phyloP scores from a whole-genome alignment of 306 rosid species.

The Pyrus pyrifolia region DNA sequence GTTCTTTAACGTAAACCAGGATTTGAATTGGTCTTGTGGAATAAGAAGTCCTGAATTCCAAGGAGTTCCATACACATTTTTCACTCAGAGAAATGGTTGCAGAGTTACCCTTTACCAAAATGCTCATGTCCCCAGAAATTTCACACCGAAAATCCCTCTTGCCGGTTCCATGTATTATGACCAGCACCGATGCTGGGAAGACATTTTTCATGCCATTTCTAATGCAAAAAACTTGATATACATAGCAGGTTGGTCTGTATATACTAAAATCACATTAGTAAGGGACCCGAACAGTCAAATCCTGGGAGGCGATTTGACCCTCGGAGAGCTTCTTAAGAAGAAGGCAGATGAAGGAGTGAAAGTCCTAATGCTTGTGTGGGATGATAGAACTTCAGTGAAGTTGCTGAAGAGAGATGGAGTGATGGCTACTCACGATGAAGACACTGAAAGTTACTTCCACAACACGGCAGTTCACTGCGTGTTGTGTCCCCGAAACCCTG shows the following conservation, averaged over 20 bases:
- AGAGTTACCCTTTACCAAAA: conserved; percentile 48
- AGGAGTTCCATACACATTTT: conserved; percentile 43
- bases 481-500: conserved; percentile 41
- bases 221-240: conserved; percentile 40
- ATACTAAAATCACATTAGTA: conserved; percentile 26
- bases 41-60: conserved; percentile 23
- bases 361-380: conserved; percentile 53
- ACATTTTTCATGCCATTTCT: conserved; percentile 37
- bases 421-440: conserved; percentile 50
- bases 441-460: conserved; percentile 34
- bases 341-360: conserved; percentile 45
- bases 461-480: conserved; percentile 32
- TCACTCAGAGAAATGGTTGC: conserved; percentile 38
- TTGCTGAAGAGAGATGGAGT: conserved; percentile 39
- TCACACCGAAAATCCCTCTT: conserved; percentile 29
- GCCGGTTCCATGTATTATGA: conserved; percentile 16
- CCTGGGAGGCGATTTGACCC: conserved; percentile 25
- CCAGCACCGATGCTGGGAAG: conserved; percentile 46
- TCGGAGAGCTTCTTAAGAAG: conserved; percentile 38
- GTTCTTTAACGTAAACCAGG: conserved; percentile 16
- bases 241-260: conserved; percentile 49
- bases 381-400: conserved; percentile 42
- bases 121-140: conserved; percentile 36
- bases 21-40: conserved; percentile 35
- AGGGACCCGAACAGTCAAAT: conserved; percentile 30